Conservation (phyloP, 1,284 basidiomycete species). For the Agroathelia rolfsii region DNA sequence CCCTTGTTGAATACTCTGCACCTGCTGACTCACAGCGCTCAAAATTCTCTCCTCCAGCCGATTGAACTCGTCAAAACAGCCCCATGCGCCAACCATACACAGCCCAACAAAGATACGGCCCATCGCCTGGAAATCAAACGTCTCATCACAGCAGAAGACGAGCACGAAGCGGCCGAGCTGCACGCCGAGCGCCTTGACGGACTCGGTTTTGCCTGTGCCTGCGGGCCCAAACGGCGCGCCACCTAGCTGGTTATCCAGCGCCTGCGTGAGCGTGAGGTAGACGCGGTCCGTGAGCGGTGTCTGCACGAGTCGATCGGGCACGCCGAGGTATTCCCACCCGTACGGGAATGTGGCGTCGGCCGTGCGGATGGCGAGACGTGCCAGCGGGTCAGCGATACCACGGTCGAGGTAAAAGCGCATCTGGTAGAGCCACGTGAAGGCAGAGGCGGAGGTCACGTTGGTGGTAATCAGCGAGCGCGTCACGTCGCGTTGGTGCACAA, state of each 20-base stretch:
- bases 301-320: slow-evolving; percentile 94
- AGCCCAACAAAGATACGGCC: slow-evolving; percentile 97
- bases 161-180: slow-evolving; percentile 96
- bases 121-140: slow-evolving; percentile 99
- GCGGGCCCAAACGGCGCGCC: slow-evolving; percentile 98
- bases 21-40: slow-evolving; percentile 97
- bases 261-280: slow-evolving; percentile 94
- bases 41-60: slow-evolving; percentile 96
- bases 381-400: slow-evolving; percentile 61
- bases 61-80: slow-evolving; percentile 98
- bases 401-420: slow-evolving; percentile 96
- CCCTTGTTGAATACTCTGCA: slow-evolving; percentile 97
- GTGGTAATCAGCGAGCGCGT: slow-evolving; percentile 72
- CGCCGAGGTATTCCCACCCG: slow-evolving; percentile 98
- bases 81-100: slow-evolving; percentile 99
- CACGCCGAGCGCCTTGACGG: slow-evolving; percentile 96
- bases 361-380: slow-evolving; percentile 73
- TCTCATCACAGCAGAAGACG: slow-evolving; percentile 99
- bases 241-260: slow-evolving; percentile 88
- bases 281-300: slow-evolving; percentile 98
- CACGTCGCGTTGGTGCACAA: slow-evolving; percentile 96
- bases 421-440: slow-evolving; percentile 93
- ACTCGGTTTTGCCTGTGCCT: slow-evolving; percentile 98
- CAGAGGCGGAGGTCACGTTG: slow-evolving; percentile 52
- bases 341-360: slow-evolving; percentile 94